Evolutionary conservation across 805 yeast species (phyloP).

Genomic region (Nakazawaea peltata): DNA sequence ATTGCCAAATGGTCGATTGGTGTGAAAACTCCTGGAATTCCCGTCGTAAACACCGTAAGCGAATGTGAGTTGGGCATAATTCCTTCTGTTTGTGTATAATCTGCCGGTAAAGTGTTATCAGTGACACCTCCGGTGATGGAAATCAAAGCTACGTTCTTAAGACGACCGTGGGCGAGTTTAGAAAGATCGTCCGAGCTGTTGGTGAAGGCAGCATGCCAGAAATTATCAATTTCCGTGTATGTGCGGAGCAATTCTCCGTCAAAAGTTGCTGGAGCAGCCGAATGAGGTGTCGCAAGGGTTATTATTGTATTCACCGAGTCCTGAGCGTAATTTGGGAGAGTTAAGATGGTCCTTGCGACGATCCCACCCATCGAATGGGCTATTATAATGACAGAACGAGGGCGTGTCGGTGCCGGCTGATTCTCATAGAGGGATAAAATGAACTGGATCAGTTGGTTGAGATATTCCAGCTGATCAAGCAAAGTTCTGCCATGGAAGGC

Average conservation of each 20-base stretch:
- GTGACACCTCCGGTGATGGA: conserved; percentile 86
- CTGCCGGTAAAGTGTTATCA: conserved; percentile 82
- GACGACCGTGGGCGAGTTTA: conserved; percentile 33
- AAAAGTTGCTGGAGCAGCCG: conserved; percentile 86
- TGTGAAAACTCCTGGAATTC: conserved; percentile 89
- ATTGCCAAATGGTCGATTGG: conserved; percentile 92
- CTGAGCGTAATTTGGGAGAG: conserved; percentile 65
- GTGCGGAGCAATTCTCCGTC: conserved; percentile 79
- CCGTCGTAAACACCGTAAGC: conserved; percentile 73
- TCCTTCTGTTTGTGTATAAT: conserved; percentile 70
- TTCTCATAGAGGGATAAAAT: conserved; percentile 57
- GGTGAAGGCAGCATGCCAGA: conserved; percentile 64
- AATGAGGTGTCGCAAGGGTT: conserved; percentile 87
- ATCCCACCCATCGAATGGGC: conserved; percentile 99
- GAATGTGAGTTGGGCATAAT: conserved; percentile 71
- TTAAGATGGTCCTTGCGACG: conserved; percentile 78
- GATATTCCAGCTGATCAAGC: conserved; percentile 87
- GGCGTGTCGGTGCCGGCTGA: conserved; percentile 29
- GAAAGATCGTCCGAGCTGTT: conserved; percentile 14
- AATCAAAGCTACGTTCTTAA: conserved; percentile 55
- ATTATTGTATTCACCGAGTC: conserved; percentile 76
- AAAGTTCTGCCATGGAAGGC: conserved; percentile 94
- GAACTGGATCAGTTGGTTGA: conserved; percentile 79
- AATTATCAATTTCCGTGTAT: conserved; percentile 66
- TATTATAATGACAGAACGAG: conserved; percentile 65